These are phyloP conservation scores for Colletotrichum sp. DNA, from an alignment of 2,329 filamentous ascomycete species.

Conservation along the genomic window DNA sequence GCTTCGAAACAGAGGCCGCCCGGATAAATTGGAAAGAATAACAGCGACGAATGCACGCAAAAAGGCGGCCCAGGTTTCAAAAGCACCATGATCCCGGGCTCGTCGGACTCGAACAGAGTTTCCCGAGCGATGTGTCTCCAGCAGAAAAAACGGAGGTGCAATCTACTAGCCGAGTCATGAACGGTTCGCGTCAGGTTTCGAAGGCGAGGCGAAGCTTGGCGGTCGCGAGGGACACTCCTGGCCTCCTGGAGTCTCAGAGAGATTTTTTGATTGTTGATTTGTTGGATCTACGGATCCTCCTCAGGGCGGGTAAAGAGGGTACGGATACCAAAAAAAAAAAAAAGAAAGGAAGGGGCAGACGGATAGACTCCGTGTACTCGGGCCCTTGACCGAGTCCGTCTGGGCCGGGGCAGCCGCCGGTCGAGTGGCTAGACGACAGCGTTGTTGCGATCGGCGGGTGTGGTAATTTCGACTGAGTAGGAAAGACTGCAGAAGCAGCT, in stretches of 20 bases:
- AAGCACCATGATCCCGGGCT: background rate
- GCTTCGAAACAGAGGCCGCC: slow-evolving; percentile 4
- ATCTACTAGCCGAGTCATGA: slow-evolving; percentile 16
- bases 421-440: background rate
- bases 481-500: background rate
- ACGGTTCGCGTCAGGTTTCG: slow-evolving; percentile 8
- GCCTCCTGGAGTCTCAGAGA: background rate
- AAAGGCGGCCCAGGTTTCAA: background rate
- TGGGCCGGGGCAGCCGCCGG: background rate
- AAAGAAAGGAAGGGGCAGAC: background rate
- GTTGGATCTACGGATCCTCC: background rate
- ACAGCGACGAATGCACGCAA: background rate
- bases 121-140: background rate
- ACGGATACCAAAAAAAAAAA: background rate
- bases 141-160: slow-evolving; percentile 7
- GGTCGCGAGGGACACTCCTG: background rate
- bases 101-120: background rate
- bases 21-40: background rate
- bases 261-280: background rate
- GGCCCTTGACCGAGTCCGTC: background rate
- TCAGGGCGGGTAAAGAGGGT: background rate
- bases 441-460: background rate
- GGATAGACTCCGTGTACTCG: background rate
- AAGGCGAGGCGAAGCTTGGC: background rate
- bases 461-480: background rate